Evolutionary conservation across 305 asterid genomes (phyloP), one percentile per base, ranked within the genome.

Genomic region (Rubia peregrina): DNA sequence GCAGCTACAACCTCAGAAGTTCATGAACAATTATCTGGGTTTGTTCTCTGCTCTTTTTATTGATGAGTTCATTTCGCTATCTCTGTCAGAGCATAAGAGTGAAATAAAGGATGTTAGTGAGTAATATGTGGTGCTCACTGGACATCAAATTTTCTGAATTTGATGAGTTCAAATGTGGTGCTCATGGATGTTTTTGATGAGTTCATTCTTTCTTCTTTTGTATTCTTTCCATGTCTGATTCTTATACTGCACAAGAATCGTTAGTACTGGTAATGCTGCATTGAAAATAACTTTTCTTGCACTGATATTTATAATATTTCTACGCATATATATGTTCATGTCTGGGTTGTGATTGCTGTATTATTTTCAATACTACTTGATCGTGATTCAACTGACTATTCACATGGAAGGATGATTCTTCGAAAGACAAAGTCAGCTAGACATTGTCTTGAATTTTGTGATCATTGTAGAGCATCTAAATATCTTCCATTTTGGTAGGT

Each of bases 1-100:
- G 79, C 83, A 71, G 72, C 84, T 87, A 72, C 89, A 83, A 67
- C 76, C 88, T 56, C 86, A 88, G 0, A 88, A 85, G 74, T 94
- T 89, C 76, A 82, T 94, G 96, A 94, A 89, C 85, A 94, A 91
- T 81, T 94, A 94, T 78, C 97, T 94, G 61, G 99, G 97, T 94
- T 84, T 73, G 90, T 72, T 70, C 71, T 10, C 60, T 9, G 43
- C 24, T 71, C 63, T 44, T 61, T 49, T 57, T 36, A 42, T 68
- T 67, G 51, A 67, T 46, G 59, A 33, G 53, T 33, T 65, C 10
- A 9, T 67, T 7, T 43, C 57, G n/a, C 40, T 19, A 9, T 67
- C 16, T 44, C 19, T 74, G 12, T 56, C 2, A 55, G 19, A 53
- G 53, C 62, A 59, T 44, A n/a, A 16, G 22, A 42, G 48, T 4